Evolutionary conservation across 345 rosid genomes (phyloP).

Genomic region (Moringa oleifera): DNA sequence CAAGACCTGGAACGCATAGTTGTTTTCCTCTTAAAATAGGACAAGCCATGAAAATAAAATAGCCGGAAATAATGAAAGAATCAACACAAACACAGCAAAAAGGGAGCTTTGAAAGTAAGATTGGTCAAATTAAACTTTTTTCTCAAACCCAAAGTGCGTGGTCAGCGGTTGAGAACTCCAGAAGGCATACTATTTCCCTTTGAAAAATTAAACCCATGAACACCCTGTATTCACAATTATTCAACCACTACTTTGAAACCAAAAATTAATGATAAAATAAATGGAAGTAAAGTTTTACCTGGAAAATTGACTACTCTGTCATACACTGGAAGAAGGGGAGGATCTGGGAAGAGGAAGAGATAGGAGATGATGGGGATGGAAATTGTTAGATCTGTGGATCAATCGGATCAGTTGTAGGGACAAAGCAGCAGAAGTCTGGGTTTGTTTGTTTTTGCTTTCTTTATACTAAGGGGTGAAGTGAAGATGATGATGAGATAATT

Average conservation of each 20-base stretch:
- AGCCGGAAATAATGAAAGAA: conserved; percentile 16
- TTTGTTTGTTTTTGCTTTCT: conserved; percentile 11
- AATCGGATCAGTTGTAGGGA: conserved; percentile 17
- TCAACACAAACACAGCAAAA: conserved; percentile 14
- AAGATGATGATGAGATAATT: conserved; percentile 6
- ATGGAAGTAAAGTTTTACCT: conserved; percentile 26
- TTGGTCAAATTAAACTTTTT: conserved; percentile 25
- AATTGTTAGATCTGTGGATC: conserved; percentile 55
- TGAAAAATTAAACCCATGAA: conserved; percentile 14
- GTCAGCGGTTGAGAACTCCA: conserved; percentile 23
- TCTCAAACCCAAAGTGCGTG: conserved; percentile 7
- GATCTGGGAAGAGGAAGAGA: conserved; percentile 24
- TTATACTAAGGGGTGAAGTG: background rate
- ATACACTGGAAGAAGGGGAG: conserved; percentile 15
- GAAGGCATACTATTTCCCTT: conserved; percentile 30
- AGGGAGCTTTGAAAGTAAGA: conserved; percentile 11
- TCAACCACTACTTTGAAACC: conserved; percentile 2
- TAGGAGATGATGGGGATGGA: conserved; percentile 23
- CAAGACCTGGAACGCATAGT: conserved; percentile 8
- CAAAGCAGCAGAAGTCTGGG: conserved; percentile 3
- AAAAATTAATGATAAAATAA: conserved; percentile 2
- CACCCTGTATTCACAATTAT: conserved; percentile 14
- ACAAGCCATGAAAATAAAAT: conserved; percentile 12
- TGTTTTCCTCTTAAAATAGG: conserved; percentile 5
- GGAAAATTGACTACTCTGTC: conserved; percentile 15